Base-by-base conservation (phyloP, 2,329 filamentous ascomycete genomes). In the Clarireedia hainanense region DNA sequence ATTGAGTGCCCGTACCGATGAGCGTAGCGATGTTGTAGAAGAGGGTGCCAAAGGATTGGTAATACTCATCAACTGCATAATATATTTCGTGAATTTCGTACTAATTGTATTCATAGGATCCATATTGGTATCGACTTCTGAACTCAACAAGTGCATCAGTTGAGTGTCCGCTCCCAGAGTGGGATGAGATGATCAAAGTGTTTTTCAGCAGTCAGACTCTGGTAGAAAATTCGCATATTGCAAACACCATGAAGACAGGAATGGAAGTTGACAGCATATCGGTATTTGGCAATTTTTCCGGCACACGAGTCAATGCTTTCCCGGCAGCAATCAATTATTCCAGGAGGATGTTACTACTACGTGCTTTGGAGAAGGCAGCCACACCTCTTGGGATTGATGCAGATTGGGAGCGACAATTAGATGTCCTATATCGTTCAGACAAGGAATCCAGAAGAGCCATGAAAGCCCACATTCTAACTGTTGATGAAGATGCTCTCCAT, bases 11-110 rank as follows among this genome's bases (percentile, higher is more conserved):
- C 78, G 78, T 3, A 71, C 74, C 2, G 80, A 83, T 50, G 87
- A 91, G 67, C 81, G 88, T 47, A 86, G 85, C 58, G 92, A 97
- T 67, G 84, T 97, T 3, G 73, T 89, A 1, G 94, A 99, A 68
- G 92, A 97, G 72, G 94, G 91, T 1, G 85, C 83, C 59, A 91
- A 90, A 69, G 94, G 94, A 0, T 77, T 96, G 4, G 90, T 96
- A 64, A 81, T 81, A 12, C 80, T 78, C 77, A 78, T 74, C 0
- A 74, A 76, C 57, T 71, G 6, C 2, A 17, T 4, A 5, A 23
- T 5, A 34, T 14, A 34, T 4, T 34, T 12, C 9, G 30, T 54
- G 6, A 17, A 34, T 10, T 34, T 10, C 9, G 15, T 30, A 34
- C 17, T 49, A 15, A 27, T 52, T 61, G 40, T 60, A 20, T 15